Evolutionary conservation across 2,329 filamentous ascomycete genomes (phyloP).

Genomic region (Cercospora sesami): DNA sequence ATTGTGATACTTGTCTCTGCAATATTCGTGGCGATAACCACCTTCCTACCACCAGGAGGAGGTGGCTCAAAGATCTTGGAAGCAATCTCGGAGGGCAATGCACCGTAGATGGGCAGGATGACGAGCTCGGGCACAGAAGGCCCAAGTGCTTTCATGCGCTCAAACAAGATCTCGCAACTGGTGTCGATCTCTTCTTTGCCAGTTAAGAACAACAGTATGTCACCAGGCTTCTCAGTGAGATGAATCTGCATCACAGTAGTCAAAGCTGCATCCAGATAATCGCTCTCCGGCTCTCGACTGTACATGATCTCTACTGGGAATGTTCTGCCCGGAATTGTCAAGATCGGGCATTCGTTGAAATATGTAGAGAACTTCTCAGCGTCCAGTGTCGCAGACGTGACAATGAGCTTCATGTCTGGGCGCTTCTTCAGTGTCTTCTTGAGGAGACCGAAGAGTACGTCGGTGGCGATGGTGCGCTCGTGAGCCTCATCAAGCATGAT

Average conservation of each 20-base stretch:
- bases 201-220: conserved; percentile 95
- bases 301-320: conserved; percentile 97
- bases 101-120: conserved; percentile 94
- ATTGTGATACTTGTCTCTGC: conserved; percentile 98
- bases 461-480: conserved; percentile 93
- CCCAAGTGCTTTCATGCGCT: conserved; percentile 93
- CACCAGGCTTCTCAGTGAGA: conserved; percentile 83
- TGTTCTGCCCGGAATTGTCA: conserved; percentile 91
- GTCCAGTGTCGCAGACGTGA: conserved; percentile 93
- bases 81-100: conserved; percentile 89
- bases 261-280: conserved; percentile 92
- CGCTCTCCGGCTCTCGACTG: conserved; percentile 88
- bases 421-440: conserved; percentile 89
- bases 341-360: conserved; percentile 94
- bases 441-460: conserved; percentile 88
- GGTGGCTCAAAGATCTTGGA: conserved; percentile 93
- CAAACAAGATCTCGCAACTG: conserved; percentile 84
- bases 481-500: conserved; percentile 99
- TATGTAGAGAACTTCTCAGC: conserved; percentile 97
- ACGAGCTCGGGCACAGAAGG: conserved; percentile 87
- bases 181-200: conserved; percentile 98
- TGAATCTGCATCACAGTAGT: conserved; percentile 99
- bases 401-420: conserved; percentile 88
- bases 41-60: conserved; percentile 80
- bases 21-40: conserved; percentile 97